Conservation (phyloP, 345 rosid genomes). For the Bruguiera sexangula region DNA sequence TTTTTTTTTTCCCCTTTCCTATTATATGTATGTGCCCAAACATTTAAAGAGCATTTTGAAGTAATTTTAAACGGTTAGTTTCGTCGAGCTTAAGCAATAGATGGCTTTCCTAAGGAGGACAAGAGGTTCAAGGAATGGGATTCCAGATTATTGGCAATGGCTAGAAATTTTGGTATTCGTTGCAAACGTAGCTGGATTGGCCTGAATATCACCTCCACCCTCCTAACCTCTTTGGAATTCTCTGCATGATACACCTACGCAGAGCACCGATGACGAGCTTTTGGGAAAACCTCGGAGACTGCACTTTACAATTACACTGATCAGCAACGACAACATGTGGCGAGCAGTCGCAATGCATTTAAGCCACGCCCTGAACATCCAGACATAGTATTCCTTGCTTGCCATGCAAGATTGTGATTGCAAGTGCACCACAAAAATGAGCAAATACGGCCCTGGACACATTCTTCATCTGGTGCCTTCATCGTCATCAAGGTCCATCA, state of each 20-base stretch:
- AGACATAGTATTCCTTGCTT: conserved; percentile 44
- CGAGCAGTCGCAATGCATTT: conserved; percentile 40
- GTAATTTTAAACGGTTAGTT: no score
- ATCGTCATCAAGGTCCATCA: conserved; percentile 45
- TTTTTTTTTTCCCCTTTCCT: no score
- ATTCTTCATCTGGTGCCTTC: conserved; percentile 37
- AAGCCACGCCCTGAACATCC: conserved; percentile 60
- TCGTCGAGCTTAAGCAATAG: no score
- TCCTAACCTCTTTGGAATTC: conserved; percentile 53
- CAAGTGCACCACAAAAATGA: conserved; percentile 33
- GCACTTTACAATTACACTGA: conserved; percentile 46
- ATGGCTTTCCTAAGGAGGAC: no score
- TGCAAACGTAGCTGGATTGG: no score
- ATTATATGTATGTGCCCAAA: no score
- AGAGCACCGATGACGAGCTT: conserved; percentile 40
- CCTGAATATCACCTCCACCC: conserved; percentile 30
- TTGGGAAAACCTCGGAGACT: conserved; percentile 46
- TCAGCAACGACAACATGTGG: conserved; percentile 55
- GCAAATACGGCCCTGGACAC: conserved; percentile 41
- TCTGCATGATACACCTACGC: conserved; percentile 44
- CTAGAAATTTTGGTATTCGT: no score
- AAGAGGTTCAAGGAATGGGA: no score
- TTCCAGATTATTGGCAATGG: no score
- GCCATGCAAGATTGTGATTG: conserved; percentile 48
- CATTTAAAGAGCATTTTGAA: no score